These are phyloP conservation scores for Porcisia hertigi DNA, from an alignment of 208 protist species.

Conservation along the genomic window DNA sequence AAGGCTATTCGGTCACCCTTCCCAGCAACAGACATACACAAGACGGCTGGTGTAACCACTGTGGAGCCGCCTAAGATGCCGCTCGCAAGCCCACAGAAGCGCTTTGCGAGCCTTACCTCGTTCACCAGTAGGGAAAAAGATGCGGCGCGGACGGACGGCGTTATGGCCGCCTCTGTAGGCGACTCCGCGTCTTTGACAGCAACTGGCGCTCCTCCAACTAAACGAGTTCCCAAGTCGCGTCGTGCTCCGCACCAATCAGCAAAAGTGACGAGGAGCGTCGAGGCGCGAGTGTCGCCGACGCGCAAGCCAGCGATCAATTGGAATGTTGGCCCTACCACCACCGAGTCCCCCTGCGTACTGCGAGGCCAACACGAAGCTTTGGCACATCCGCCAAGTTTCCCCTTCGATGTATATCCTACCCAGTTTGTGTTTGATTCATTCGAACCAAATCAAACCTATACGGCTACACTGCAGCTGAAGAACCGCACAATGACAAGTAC, in stretches of 20 bases:
- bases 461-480: slow-evolving; percentile 70
- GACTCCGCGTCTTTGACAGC: slow-evolving; percentile 2
- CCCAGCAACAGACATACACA: not conserved
- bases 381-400: slow-evolving; percentile 11
- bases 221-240: not conserved
- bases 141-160: not conserved
- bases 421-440: slow-evolving; percentile 84
- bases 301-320: not conserved
- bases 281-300: not conserved
- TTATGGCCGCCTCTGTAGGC: not conserved
- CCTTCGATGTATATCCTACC: slow-evolving; percentile 84
- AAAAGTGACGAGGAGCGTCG: not conserved
- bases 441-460: slow-evolving; percentile 74
- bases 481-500: slow-evolving; percentile 82
- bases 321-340: not conserved
- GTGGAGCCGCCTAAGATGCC: not conserved
- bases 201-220: not conserved
- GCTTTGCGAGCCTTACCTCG: not conserved
- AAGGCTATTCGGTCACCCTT: not conserved
- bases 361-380: not conserved
- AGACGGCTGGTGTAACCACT: not conserved
- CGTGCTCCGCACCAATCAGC: not conserved
- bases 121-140: not conserved
- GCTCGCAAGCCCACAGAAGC: not conserved
- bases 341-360: not conserved